Conservation (phyloP, 2,329 filamentous ascomycete species). For the Bipolaris bicolor region DNA sequence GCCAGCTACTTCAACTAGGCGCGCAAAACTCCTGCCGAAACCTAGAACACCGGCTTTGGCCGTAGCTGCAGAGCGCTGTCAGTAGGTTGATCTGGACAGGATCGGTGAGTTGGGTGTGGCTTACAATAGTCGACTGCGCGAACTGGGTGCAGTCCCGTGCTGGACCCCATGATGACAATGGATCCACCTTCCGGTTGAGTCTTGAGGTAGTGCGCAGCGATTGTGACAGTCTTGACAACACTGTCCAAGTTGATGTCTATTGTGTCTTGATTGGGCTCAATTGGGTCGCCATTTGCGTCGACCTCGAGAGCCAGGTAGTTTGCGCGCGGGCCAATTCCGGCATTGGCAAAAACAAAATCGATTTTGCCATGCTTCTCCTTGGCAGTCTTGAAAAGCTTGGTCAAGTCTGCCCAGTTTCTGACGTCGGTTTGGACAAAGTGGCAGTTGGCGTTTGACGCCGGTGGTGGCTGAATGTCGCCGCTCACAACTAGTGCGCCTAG, state of each 20-base stretch:
- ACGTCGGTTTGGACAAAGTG: conserved; percentile 50
- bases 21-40: conserved; percentile 57
- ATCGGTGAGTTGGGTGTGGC: conserved; percentile 21
- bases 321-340: conserved; percentile 58
- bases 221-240: conserved; percentile 57
- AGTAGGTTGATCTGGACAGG: neutral
- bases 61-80: conserved; percentile 45
- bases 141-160: conserved; percentile 59
- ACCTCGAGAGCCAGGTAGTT: conserved; percentile 57
- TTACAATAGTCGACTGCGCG: conserved; percentile 59
- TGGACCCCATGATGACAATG: conserved; percentile 61
- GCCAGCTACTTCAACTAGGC: conserved; percentile 44
- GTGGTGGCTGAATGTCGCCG: conserved; percentile 58
- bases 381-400: conserved; percentile 59
- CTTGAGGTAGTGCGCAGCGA: conserved; percentile 60
- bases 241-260: conserved; percentile 61
- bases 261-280: conserved; percentile 52
- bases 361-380: conserved; percentile 52
- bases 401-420: conserved; percentile 57
- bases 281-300: conserved; percentile 58
- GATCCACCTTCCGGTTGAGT: conserved; percentile 57
- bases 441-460: conserved; percentile 29
- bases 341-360: conserved; percentile 61
- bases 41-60: conserved; percentile 64
- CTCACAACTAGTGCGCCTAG: conserved; percentile 62